A percentile compares a stretch with the other conserved stretches of the same genome.
phyloP scores from a whole-genome alignment of 192 early-diverging fungal species.

The Coemansia sp. region DNA sequence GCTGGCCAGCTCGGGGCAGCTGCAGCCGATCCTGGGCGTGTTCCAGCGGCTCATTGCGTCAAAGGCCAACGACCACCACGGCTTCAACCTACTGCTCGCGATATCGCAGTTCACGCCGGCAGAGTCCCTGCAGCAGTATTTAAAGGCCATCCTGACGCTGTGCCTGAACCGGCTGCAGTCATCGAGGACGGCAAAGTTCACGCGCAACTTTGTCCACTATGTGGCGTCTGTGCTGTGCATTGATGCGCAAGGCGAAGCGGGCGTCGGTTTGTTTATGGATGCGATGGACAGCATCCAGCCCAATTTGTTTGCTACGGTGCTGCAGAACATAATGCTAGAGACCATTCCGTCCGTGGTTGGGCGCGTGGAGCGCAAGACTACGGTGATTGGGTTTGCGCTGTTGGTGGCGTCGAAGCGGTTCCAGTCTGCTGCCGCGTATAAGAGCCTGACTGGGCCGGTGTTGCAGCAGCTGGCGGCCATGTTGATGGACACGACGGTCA shows the following conservation, averaged over 20 bases:
- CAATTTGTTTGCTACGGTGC: constrained; percentile 30
- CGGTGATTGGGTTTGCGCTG: constrained; percentile 45
- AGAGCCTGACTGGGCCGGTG: constrained; percentile 21
- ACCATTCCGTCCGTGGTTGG: constrained; percentile 39
- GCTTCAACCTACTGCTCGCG: constrained; percentile 77
- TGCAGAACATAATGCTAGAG: constrained; percentile 50
- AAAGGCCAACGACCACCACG: constrained; percentile 83
- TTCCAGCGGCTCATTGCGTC: constrained; percentile 91
- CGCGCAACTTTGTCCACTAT: constrained; percentile 47
- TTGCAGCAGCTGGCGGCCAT: constrained; percentile 39
- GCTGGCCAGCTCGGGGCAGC: constrained; percentile 70
- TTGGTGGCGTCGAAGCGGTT: constrained; percentile 35
- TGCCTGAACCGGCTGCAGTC: constrained; percentile 59
- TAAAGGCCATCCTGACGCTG: constrained; percentile 66
- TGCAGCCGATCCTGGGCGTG: constrained; percentile 89
- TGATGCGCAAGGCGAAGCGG: constrained; percentile 13
- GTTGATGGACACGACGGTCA: constrained; percentile 46
- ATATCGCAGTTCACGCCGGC: constrained; percentile 80
- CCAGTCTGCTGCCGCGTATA: constrained; percentile 16
- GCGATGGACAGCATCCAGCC: constrained; percentile 55
- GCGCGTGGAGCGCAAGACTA: constrained; percentile 53
- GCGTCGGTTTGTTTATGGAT: constrained; percentile 29
- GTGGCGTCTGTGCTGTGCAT: constrained; percentile 47
- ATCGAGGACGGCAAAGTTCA: constrained; percentile 41
- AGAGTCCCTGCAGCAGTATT: constrained; percentile 58